phyloP scores from a whole-genome alignment of 306 rosid species.

The Vigna unguiculata region DNA sequence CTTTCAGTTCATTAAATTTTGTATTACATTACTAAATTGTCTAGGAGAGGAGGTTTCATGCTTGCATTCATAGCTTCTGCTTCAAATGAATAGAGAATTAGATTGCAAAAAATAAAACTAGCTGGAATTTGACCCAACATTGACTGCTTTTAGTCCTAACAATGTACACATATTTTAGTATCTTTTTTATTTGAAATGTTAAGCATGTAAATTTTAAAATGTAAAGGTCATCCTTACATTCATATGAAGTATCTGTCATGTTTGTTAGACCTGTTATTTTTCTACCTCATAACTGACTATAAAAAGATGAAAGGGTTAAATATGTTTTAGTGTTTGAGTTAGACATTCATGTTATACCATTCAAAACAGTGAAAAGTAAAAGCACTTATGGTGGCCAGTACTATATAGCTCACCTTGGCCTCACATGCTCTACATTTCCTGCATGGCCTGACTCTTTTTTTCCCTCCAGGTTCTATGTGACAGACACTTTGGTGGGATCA shows the following conservation, averaged over 20 bases:
- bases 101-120: slow-evolving; percentile 2
- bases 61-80: slow-evolving; percentile 25
- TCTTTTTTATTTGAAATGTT: background rate
- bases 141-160: background rate
- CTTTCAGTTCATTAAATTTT: slow-evolving; percentile 30
- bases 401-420: slow-evolving; percentile 18
- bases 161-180: slow-evolving; percentile 15
- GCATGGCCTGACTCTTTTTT: slow-evolving; percentile 31
- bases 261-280: slow-evolving; percentile 14
- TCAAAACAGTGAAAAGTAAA: slow-evolving; percentile 15
- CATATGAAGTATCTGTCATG: background rate
- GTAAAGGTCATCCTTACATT: slow-evolving; percentile 2
- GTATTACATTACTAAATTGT: slow-evolving; percentile 9
- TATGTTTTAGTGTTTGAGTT: slow-evolving; percentile 17
- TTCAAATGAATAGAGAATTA: slow-evolving; percentile 21
- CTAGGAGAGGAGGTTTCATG: slow-evolving; percentile 23
- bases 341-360: background rate
- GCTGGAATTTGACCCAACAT: slow-evolving; percentile 22
- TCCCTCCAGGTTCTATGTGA: slow-evolving; percentile 84
- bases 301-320: slow-evolving; percentile 22
- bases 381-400: slow-evolving; percentile 17
- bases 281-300: slow-evolving; percentile 1
- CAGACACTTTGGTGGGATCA: slow-evolving; percentile 93
- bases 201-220: slow-evolving; percentile 13
- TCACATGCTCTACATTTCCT: slow-evolving; percentile 13